Conservation (phyloP, 2,329 filamentous ascomycete species). For the Diplodia mutila region DNA sequence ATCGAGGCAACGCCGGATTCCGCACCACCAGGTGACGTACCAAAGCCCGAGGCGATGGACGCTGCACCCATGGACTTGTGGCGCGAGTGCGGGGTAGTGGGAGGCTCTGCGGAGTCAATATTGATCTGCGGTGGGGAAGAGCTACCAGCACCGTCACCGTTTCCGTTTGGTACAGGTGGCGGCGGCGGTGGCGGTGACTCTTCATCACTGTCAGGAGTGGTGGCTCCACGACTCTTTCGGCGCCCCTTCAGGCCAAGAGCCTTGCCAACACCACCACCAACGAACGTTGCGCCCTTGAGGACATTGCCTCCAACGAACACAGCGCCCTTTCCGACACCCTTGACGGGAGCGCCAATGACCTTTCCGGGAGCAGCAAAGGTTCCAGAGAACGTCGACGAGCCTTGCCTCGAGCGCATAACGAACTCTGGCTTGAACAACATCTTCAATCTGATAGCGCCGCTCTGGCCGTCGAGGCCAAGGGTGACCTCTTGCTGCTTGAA, state of each 20-base stretch:
- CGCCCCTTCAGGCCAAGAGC: slow-evolving; percentile 41
- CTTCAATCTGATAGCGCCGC: slow-evolving; percentile 77
- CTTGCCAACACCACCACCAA: slow-evolving; percentile 77
- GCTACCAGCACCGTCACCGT: slow-evolving; percentile 36
- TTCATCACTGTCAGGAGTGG: slow-evolving; percentile 45
- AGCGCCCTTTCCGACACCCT: slow-evolving; percentile 80
- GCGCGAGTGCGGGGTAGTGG: slow-evolving; percentile 36
- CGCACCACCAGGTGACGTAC: slow-evolving; percentile 51
- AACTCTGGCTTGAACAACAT: slow-evolving; percentile 94
- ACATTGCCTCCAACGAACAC: slow-evolving; percentile 76
- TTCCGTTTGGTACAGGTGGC: slow-evolving; percentile 31
- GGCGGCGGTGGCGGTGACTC: slow-evolving; percentile 42
- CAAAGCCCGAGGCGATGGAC: slow-evolving; percentile 46
- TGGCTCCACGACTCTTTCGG: slow-evolving; percentile 62
- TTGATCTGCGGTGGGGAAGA: slow-evolving; percentile 36
- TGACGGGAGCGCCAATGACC: slow-evolving; percentile 94
- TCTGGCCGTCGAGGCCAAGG: slow-evolving; percentile 83
- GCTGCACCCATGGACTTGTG: slow-evolving; percentile 42
- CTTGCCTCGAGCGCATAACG: slow-evolving; percentile 81
- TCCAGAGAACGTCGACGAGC: slow-evolving; percentile 89
- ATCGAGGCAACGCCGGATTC: slow-evolving; percentile 79
- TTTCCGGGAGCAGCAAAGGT: slow-evolving; percentile 86
- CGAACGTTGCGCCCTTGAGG: slow-evolving; percentile 86
- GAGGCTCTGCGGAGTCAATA: slow-evolving; percentile 32
- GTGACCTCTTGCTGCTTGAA: slow-evolving; percentile 78